phyloP scores from a whole-genome alignment of 257 asterid genomes.

The Solanum chiquidenum region DNA sequence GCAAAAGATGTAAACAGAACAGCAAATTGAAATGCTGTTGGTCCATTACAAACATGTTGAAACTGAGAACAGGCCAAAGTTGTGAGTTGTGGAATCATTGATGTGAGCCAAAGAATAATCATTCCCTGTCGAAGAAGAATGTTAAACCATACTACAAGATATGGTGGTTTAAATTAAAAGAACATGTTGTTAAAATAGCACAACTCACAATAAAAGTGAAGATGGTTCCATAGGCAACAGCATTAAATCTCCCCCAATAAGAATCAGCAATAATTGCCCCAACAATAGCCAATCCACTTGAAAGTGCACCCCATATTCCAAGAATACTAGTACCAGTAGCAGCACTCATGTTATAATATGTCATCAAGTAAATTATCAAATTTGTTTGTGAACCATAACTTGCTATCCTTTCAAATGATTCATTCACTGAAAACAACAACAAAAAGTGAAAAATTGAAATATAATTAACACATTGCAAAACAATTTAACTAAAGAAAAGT shows the following conservation, averaged over 20 bases:
- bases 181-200: not conserved
- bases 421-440: conserved; percentile 6
- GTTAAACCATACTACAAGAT: not conserved
- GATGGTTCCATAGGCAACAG: not conserved
- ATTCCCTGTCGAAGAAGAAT: not conserved
- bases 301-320: conserved; percentile 7
- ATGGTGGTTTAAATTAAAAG: not conserved
- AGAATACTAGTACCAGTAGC: not conserved
- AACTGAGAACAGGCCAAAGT: not conserved
- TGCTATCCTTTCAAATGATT: conserved; percentile 9
- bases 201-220: conserved; percentile 7
- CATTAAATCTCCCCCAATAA: conserved; percentile 3
- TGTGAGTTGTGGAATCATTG: not conserved
- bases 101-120: conserved; percentile 12
- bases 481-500: not conserved
- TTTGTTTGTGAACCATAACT: conserved; percentile 4
- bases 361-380: conserved; percentile 13
- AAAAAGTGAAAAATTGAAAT: not conserved
- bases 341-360: not conserved
- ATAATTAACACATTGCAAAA: not conserved
- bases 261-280: conserved; percentile 11
- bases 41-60: not conserved
- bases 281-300: conserved; percentile 2
- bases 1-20: not conserved
- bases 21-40: not conserved